phyloP scores from a whole-genome alignment of 108 stramenopile species.

The Skeletonema tropicum region DNA sequence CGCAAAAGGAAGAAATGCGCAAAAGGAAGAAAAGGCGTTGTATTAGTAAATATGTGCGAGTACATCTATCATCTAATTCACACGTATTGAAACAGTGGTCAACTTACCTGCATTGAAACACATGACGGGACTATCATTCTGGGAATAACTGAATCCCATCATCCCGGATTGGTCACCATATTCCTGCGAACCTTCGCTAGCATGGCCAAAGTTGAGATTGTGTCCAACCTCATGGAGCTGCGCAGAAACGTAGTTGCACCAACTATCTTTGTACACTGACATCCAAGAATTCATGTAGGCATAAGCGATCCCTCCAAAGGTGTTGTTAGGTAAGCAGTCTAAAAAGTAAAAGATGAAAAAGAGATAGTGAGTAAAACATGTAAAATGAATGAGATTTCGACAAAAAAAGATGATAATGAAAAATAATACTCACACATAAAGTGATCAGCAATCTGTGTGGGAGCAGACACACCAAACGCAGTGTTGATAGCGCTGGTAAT shows the following conservation, averaged over 20 bases:
- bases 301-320: conserved; percentile 34
- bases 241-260: conserved; percentile 46
- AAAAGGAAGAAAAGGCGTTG: no score
- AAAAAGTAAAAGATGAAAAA: background rate
- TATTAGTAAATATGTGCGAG: no score
- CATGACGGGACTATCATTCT: conserved; percentile 48
- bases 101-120: conserved; percentile 79
- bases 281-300: conserved; percentile 48
- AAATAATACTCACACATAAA: conserved; percentile 46
- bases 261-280: conserved; percentile 55
- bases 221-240: conserved; percentile 66
- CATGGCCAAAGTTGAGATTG: conserved; percentile 64
- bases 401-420: no score
- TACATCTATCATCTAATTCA: no score
- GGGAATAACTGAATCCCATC: conserved; percentile 56
- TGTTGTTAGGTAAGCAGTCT: background rate
- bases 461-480: conserved; percentile 19
- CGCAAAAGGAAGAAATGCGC: no score
- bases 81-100: no score
- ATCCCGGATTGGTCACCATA: conserved; percentile 62
- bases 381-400: background rate
- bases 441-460: conserved; percentile 45
- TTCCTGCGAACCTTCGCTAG: conserved; percentile 32
- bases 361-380: background rate
- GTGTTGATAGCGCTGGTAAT: conserved; percentile 17